Evolutionary conservation across 2,329 filamentous ascomycete genomes (phyloP), one percentile per base, ranked within the genome.

Genomic region (Exserohilum turcica): DNA sequence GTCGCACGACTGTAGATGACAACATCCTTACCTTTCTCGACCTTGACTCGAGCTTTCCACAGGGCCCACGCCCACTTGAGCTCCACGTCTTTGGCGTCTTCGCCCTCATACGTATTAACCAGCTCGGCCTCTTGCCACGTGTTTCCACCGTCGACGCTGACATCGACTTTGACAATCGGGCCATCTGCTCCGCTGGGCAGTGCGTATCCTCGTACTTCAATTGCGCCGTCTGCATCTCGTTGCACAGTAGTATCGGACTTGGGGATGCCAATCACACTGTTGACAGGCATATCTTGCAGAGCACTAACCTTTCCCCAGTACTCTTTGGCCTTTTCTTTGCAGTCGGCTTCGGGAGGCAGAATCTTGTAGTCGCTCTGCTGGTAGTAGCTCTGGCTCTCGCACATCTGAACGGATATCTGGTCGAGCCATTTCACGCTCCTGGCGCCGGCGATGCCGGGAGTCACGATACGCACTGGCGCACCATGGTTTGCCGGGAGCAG

Each of bases 341-440:
- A 78, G 9, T 76, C 72, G 0, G 77, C 81, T 31, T 83, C 76
- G 0, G 79, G 80, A 1, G 83, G 83, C 6, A 86, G 72, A 27
- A 84, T 76, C 65, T 85, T 86, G 73, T 86, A 86, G 68, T 86
- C 84, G 43, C 75, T 77, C 52, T 81, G 79, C 69, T 84, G 82
- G 63, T 86, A 86, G 66, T 80, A 79, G 59, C 83, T 85, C 4
- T 72, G 68, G 18, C 78, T 82, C 60, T 85, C 82, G 42, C 73
- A 56, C 43, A 73, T 68, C 56, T 82, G 79, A 2, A 85, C 76
- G 2, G 77, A 81, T 52, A 85, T 80, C 8, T 72, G 71, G 56
- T 83, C 81, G 3, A 84, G 74, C 81, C 82, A 84, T 68, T 84
- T 84, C 6, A 84, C 82, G 63, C 78, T 80, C 36, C 81, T 71